Evolutionary conservation across 1,284 basidiomycete genomes (phyloP).

Genomic region (Gomphus bonarii): DNA sequence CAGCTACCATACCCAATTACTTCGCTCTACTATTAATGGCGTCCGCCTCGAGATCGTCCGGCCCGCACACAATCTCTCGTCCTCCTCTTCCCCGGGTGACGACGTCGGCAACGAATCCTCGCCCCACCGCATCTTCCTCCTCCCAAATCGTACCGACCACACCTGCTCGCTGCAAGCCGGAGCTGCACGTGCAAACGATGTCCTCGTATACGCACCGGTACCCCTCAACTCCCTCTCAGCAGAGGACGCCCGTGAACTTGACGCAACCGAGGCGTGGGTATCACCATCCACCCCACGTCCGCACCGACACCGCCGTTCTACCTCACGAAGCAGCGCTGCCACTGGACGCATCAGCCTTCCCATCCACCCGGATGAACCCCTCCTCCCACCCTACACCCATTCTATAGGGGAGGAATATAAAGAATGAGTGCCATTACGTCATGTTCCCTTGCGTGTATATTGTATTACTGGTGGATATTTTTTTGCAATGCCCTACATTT

Average conservation of each 20-base stretch:
- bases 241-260: slow-evolving; percentile 39
- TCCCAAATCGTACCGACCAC: slow-evolving; percentile 28
- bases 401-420: neutral
- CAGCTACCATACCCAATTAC: slow-evolving; percentile 50
- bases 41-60: slow-evolving; percentile 7
- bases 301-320: slow-evolving; percentile 17
- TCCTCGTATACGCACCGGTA: slow-evolving; percentile 61
- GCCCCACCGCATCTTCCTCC: slow-evolving; percentile 45
- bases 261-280: slow-evolving; percentile 60
- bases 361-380: slow-evolving; percentile 31
- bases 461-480: neutral
- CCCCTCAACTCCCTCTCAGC: slow-evolving; percentile 43
- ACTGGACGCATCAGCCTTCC: slow-evolving; percentile 34
- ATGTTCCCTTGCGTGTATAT: neutral
- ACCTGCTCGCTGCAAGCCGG: slow-evolving; percentile 15
- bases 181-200: slow-evolving; percentile 19
- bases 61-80: neutral
- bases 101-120: slow-evolving; percentile 19
- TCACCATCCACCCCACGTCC: slow-evolving; percentile 20
- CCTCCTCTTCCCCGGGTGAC: neutral
- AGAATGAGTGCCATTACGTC: neutral
- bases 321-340: slow-evolving; percentile 23
- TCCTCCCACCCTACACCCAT: slow-evolving; percentile 28
- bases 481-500: neutral
- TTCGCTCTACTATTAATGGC: neutral